Percentiles rank a stretch among this genome's conserved stretches.
Conservation (phyloP, 805 yeast genomes). For the Soucietia sequanensis region DNA sequence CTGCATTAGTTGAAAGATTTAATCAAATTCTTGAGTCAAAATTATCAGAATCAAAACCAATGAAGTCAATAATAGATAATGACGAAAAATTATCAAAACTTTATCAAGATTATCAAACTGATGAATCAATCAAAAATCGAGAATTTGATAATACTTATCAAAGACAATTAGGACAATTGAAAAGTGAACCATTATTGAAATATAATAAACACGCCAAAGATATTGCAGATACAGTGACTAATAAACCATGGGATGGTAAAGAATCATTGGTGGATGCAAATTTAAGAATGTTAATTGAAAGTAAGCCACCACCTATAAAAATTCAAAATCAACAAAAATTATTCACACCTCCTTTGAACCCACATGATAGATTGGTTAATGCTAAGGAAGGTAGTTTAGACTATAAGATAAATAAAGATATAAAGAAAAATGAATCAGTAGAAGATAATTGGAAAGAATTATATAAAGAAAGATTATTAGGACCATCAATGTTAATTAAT, state of each 20-base stretch:
- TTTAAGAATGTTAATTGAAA: conserved; percentile 32
- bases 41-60: conserved; percentile 11
- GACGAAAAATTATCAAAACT: conserved; percentile 17
- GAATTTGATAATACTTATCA: conserved; percentile 11
- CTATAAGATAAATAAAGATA: conserved; percentile 49
- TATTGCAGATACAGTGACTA: conserved; percentile 15
- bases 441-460: conserved; percentile 55
- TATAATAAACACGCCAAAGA: conserved; percentile 30
- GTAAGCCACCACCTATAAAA: conserved; percentile 19
- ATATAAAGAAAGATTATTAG: conserved; percentile 62
- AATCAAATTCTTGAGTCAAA: conserved; percentile 32
- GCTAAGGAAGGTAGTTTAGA: conserved; percentile 71
- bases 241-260: conserved; percentile 31
- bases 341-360: conserved; percentile 18
- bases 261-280: conserved; percentile 25
- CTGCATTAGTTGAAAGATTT: conserved; percentile 32
- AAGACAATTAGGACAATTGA: conserved; percentile 19
- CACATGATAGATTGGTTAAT: conserved; percentile 43
- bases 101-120: conserved; percentile 13
- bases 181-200: conserved; percentile 29
- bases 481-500: conserved; percentile 50
- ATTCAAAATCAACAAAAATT: conserved; percentile 4
- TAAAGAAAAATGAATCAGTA: conserved; percentile 18
- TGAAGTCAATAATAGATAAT: conserved; percentile 12
- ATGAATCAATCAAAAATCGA: neutral